A percentile compares a stretch with the other conserved stretches of the same genome.
Evolutionary conservation across 2,329 filamentous ascomycete genomes (phyloP).

Genomic region (Trichoderma koningii): DNA sequence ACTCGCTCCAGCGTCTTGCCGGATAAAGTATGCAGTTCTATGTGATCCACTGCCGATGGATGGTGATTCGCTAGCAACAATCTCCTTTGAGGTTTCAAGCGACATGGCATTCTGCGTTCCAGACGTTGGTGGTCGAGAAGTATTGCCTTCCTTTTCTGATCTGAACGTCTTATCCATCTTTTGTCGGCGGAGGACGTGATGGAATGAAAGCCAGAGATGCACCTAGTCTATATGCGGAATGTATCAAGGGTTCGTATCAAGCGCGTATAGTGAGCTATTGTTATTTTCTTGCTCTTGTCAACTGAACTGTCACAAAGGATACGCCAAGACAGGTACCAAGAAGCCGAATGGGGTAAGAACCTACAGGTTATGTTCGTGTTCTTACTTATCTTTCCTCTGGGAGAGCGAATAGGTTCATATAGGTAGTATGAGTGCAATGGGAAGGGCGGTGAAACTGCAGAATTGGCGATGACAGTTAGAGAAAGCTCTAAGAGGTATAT

Average conservation of each 20-base stretch:
- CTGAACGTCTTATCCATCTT: neutral
- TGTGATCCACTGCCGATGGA: neutral
- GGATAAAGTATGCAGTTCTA: neutral
- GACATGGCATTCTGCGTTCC: neutral
- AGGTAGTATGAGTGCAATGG: neutral
- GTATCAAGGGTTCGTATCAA: neutral
- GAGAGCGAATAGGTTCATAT: too few relatives aligned
- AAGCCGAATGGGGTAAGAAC: neutral
- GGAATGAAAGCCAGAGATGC: neutral
- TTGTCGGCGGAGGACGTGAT: neutral
- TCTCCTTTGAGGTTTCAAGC: neutral
- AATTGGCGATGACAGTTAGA: too few relatives aligned
- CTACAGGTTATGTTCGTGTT: neutral
- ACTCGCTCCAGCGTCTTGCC: neutral
- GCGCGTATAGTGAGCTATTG: neutral
- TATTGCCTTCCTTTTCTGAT: neutral
- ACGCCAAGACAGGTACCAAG: neutral
- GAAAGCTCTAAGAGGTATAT: too few relatives aligned
- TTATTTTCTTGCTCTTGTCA: neutral
- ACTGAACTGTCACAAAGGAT: neutral
- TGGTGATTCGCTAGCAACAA: neutral
- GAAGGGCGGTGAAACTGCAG: too few relatives aligned
- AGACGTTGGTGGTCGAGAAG: neutral
- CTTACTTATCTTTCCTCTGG: too few relatives aligned
- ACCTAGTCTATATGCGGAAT: neutral